Conservation (phyloP, 495 filamentous ascomycete species). For the Aeminium ludgeri region DNA sequence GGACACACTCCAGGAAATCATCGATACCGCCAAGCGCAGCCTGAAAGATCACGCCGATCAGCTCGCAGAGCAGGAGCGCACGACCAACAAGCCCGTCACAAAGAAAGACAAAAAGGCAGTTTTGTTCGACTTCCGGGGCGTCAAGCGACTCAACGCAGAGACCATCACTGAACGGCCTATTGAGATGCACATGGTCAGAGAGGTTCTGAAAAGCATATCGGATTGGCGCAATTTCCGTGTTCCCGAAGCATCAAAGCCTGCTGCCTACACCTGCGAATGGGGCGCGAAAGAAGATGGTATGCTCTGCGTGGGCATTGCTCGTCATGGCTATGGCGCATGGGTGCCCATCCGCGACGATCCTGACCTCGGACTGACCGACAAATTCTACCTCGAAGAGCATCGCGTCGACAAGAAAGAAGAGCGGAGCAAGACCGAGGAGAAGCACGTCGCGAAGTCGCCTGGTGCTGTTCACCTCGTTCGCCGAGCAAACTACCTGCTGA, state of each 20-base stretch:
- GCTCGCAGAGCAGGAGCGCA: constrained; percentile 44
- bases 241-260: constrained; percentile 75
- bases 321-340: constrained; percentile 93
- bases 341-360: constrained; percentile 77
- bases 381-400: constrained; percentile 94
- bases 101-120: constrained; percentile 97
- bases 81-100: constrained; percentile 54
- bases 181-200: constrained; percentile 69
- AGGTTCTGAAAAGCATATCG: constrained; percentile 43
- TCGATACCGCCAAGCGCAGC: constrained; percentile 47
- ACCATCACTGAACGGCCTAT: constrained; percentile 77
- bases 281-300: constrained; percentile 88
- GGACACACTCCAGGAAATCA: constrained; percentile 53
- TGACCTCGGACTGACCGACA: constrained; percentile 72
- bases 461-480: constrained; percentile 93
- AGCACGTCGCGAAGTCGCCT: constrained; percentile 70
- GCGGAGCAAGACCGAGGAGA: constrained; percentile 51
- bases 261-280: constrained; percentile 77
- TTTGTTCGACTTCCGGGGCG: constrained; percentile 77
- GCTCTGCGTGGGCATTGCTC: constrained; percentile 81
- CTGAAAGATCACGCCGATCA: constrained; percentile 50
- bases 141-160: constrained; percentile 86
- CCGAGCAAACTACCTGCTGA: constrained; percentile 82
- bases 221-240: constrained; percentile 68
- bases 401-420: constrained; percentile 95